Evolutionary conservation across 2,329 filamentous ascomycete genomes (phyloP).

Genomic region (Curvularia hawaiiensis): DNA sequence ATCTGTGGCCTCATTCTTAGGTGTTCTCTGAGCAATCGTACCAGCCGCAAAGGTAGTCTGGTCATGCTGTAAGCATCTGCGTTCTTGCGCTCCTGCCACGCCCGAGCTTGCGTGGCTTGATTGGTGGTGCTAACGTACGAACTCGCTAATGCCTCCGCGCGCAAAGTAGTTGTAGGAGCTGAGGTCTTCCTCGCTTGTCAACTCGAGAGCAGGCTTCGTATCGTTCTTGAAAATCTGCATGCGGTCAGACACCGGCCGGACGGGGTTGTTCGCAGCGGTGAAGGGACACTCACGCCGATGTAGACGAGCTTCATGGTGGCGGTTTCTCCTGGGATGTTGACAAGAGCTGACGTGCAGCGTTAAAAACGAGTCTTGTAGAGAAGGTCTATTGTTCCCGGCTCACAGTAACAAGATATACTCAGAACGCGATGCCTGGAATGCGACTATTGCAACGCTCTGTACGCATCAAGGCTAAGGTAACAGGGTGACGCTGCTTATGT

Average conservation of each 20-base stretch:
- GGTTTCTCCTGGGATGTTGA: neutral
- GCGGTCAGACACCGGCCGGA: neutral
- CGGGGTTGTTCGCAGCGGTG: slow-evolving; percentile 20
- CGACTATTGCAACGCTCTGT: neutral
- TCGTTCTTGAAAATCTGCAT: slow-evolving; percentile 81
- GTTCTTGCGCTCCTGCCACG: neutral
- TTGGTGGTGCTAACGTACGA: slow-evolving; percentile 27
- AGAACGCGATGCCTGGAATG: neutral
- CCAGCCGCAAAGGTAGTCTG: slow-evolving; percentile 84
- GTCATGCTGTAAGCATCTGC: slow-evolving; percentile 29
- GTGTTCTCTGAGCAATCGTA: slow-evolving; percentile 84
- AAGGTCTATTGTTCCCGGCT: neutral
- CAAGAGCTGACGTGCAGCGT: neutral
- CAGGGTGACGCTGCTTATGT: slow-evolving; percentile 22
- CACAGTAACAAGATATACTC: neutral
- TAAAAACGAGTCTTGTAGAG: neutral
- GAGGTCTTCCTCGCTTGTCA: slow-evolving; percentile 71
- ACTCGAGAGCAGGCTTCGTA: slow-evolving; percentile 72
- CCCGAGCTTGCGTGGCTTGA: neutral
- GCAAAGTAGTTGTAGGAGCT: slow-evolving; percentile 82
- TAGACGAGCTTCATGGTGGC: slow-evolving; percentile 81
- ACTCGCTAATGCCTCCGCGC: slow-evolving; percentile 47
- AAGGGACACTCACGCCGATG: slow-evolving; percentile 70
- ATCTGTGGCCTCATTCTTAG: slow-evolving; percentile 80
- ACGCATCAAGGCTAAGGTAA: slow-evolving; percentile 3